phyloP scores from a whole-genome alignment of 352 stramenopile species.

The Phytophthora sojae region DNA sequence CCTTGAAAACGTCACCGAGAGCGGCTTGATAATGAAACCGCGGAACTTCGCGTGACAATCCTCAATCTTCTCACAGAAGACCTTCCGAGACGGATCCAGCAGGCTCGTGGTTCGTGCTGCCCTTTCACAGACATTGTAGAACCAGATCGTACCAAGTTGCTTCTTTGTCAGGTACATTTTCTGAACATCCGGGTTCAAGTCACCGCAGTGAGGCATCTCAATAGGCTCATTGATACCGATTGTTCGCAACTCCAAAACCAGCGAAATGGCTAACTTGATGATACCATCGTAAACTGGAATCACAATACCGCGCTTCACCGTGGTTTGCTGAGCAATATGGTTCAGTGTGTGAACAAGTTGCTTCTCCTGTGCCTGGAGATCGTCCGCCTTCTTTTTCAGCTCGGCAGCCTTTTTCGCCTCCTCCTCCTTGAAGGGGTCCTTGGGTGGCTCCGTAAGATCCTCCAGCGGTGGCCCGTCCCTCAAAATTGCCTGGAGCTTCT shows the following conservation, averaged over 20 bases:
- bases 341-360: constrained; percentile 43
- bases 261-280: constrained; percentile 50
- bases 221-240: constrained; percentile 52
- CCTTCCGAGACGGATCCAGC: constrained; percentile 31
- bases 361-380: constrained; percentile 34
- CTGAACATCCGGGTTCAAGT: constrained; percentile 44
- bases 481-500: constrained; percentile 28
- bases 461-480: constrained; percentile 21
- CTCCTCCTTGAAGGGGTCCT: constrained; percentile 22
- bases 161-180: constrained; percentile 40
- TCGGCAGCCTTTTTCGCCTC: constrained; percentile 22
- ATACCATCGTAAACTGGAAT: constrained; percentile 60
- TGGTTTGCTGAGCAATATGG: constrained; percentile 32
- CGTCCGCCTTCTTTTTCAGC: constrained; percentile 22
- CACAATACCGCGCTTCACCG: constrained; percentile 54
- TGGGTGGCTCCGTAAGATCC: constrained; percentile 29
- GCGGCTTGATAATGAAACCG: constrained; percentile 59
- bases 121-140: constrained; percentile 38
- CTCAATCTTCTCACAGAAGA: constrained; percentile 54
- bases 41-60: constrained; percentile 53
- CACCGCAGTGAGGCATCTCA: constrained; percentile 63
- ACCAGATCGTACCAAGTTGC: constrained; percentile 35
- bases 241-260: constrained; percentile 54
- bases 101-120: constrained; percentile 26
- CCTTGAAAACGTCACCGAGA: constrained; percentile 56